Conservation (phyloP, 83 land plant genomes). For the Picea abies region DNA sequence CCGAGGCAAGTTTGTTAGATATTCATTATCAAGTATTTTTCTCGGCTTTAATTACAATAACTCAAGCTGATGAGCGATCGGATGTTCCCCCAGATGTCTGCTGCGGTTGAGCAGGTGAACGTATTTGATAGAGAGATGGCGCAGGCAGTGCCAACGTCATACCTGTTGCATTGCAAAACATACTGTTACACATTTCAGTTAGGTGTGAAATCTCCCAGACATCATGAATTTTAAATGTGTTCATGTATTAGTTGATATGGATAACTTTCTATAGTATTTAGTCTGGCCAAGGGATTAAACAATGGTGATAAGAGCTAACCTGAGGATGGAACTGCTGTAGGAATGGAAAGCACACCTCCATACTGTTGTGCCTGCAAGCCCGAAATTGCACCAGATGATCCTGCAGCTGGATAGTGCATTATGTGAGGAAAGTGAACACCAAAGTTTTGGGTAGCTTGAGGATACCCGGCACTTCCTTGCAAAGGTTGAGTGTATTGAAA, state of each 20-base stretch:
- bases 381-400: neutral
- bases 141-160: conserved; percentile 16
- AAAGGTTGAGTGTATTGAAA: conserved; percentile 22
- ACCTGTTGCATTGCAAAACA: conserved; percentile 17
- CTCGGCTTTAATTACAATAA: neutral
- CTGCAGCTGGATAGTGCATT: conserved; percentile 25
- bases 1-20: too few relatives aligned
- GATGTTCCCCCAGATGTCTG: conserved; percentile 9
- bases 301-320: neutral
- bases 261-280: too few relatives aligned
- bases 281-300: too few relatives aligned
- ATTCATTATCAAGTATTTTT: too few relatives aligned
- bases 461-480: conserved; percentile 25
- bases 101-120: neutral
- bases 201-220: neutral
- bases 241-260: neutral
- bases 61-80: neutral
- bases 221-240: too few relatives aligned
- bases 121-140: neutral
- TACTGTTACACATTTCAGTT: conserved; percentile 17
- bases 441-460: conserved; percentile 20
- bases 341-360: conserved; percentile 4
- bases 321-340: conserved; percentile 10
- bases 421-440: conserved; percentile 32
- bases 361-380: conserved; percentile 26